Conservation (phyloP, 2,329 filamentous ascomycete genomes). For the Nemania abortiva region DNA sequence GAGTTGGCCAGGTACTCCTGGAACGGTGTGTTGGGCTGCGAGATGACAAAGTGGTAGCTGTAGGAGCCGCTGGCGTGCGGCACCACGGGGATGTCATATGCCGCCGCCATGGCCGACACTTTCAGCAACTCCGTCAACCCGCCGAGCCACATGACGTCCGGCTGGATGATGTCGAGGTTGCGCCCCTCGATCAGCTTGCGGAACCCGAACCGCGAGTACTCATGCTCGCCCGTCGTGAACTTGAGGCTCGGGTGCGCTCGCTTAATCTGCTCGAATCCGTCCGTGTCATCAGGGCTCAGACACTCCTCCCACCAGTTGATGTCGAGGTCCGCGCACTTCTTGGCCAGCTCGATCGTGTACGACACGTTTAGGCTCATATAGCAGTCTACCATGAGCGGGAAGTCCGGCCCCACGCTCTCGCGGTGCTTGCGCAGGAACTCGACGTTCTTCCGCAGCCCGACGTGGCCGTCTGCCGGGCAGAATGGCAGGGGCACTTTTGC, state of each 20-base stretch:
- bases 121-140: slow-evolving; percentile 92
- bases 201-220: slow-evolving; percentile 95
- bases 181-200: slow-evolving; percentile 92
- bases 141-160: slow-evolving; percentile 97
- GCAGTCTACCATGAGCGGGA: slow-evolving; percentile 94
- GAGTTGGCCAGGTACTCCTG: slow-evolving; percentile 97
- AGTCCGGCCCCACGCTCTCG: slow-evolving; percentile 86
- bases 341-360: slow-evolving; percentile 92
- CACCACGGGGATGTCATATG: slow-evolving; percentile 94
- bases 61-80: slow-evolving; percentile 96
- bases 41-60: slow-evolving; percentile 96
- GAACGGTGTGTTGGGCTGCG: slow-evolving; percentile 92
- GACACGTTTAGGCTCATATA: slow-evolving; percentile 96
- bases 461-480: slow-evolving; percentile 86
- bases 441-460: slow-evolving; percentile 87
- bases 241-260: slow-evolving; percentile 89
- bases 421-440: slow-evolving; percentile 89
- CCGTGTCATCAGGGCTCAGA: slow-evolving; percentile 88
- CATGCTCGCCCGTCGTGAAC: slow-evolving; percentile 96
- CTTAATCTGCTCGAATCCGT: slow-evolving; percentile 91
- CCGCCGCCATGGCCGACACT: slow-evolving; percentile 87
- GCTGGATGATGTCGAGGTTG: slow-evolving; percentile 93
- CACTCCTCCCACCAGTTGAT: slow-evolving; percentile 99
- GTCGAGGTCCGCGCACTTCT: slow-evolving; percentile 83
- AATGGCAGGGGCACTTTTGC: slow-evolving; percentile 92